A percentile compares a stretch with the other conserved stretches of the same genome.
phyloP scores from a whole-genome alignment of 352 stramenopile genomes.

The Phytopythium delawarense region DNA sequence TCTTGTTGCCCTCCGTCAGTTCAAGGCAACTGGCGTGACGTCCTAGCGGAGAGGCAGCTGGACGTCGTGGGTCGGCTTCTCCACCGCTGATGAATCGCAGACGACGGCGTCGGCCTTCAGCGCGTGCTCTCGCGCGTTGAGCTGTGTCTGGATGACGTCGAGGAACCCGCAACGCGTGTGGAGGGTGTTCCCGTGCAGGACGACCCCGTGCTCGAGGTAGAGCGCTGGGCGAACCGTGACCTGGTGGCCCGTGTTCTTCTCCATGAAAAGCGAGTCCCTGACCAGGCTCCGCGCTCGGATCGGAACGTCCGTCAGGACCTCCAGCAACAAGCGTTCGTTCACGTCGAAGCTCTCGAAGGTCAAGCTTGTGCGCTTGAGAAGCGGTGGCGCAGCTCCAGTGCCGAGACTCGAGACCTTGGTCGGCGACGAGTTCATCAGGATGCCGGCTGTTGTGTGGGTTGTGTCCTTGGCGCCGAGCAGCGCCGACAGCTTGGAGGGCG shows the following conservation, averaged over 20 bases:
- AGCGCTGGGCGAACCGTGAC: slow-evolving; percentile 35
- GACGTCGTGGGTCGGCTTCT: not conserved
- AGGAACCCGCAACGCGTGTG: slow-evolving; percentile 40
- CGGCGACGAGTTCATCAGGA: slow-evolving; percentile 23
- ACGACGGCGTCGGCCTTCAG: not conserved
- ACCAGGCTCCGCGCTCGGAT: slow-evolving; percentile 47
- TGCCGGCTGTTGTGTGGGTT: slow-evolving; percentile 17
- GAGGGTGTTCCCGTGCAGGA: slow-evolving; percentile 21
- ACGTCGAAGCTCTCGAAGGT: slow-evolving; percentile 11
- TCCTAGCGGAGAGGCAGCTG: not conserved
- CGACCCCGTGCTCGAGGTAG: slow-evolving; percentile 43
- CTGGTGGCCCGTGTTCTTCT: slow-evolving; percentile 21
- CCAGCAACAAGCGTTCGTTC: slow-evolving; percentile 25
- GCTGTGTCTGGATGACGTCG: slow-evolving; percentile 34
- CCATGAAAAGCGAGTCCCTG: slow-evolving; percentile 31
- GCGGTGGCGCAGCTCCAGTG: slow-evolving; percentile 9
- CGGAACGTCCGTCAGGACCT: slow-evolving; percentile 27
- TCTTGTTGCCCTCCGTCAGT: not conserved
- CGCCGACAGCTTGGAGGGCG: slow-evolving; percentile 3
- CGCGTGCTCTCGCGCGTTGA: slow-evolving; percentile 18
- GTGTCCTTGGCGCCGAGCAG: slow-evolving; percentile 8
- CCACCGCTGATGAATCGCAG: not conserved
- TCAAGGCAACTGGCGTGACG: not conserved
- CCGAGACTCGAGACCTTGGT: slow-evolving; percentile 13
- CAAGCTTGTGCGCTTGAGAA: slow-evolving; percentile 25